phyloP scores from a whole-genome alignment of 768 basidiomycete species.

The Lactifluus piperatus region DNA sequence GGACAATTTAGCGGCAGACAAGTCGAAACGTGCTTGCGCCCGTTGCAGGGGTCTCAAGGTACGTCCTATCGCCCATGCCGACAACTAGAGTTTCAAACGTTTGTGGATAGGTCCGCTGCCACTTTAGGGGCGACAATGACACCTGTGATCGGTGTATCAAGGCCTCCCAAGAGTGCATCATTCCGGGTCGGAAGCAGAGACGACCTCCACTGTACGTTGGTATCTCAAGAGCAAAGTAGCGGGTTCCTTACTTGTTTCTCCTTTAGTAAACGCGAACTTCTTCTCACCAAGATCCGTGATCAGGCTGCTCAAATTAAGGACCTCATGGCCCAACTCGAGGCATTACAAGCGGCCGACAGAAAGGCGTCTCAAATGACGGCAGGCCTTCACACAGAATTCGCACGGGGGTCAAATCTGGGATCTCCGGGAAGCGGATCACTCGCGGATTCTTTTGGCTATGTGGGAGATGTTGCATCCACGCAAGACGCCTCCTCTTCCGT shows the following conservation, averaged over 20 bases:
- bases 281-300: slow-evolving; percentile 67
- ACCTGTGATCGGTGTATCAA: slow-evolving; percentile 68
- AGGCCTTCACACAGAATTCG: slow-evolving; percentile 14
- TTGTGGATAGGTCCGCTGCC: slow-evolving; percentile 55
- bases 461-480: slow-evolving; percentile 1
- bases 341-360: slow-evolving; percentile 26
- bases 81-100: not conserved
- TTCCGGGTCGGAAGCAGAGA: slow-evolving; percentile 79
- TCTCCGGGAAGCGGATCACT: slow-evolving; percentile 18
- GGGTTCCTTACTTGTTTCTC: not conserved
- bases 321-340: slow-evolving; percentile 61
- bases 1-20: not conserved
- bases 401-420: slow-evolving; percentile 15
- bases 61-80: not conserved
- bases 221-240: not conserved
- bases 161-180: slow-evolving; percentile 64
- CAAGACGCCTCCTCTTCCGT: slow-evolving; percentile 4
- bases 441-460: slow-evolving; percentile 1
- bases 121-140: slow-evolving; percentile 63
- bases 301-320: slow-evolving; percentile 66
- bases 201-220: slow-evolving; percentile 62
- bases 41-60: slow-evolving; percentile 21
- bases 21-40: slow-evolving; percentile 20
- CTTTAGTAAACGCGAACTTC: slow-evolving; percentile 65
- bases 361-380: slow-evolving; percentile 14